Percentiles rank a stretch among this genome's conserved stretches.
These are phyloP conservation scores for Aethionema arabicum DNA, from an alignment of 345 rosid species.

Conservation along the genomic window DNA sequence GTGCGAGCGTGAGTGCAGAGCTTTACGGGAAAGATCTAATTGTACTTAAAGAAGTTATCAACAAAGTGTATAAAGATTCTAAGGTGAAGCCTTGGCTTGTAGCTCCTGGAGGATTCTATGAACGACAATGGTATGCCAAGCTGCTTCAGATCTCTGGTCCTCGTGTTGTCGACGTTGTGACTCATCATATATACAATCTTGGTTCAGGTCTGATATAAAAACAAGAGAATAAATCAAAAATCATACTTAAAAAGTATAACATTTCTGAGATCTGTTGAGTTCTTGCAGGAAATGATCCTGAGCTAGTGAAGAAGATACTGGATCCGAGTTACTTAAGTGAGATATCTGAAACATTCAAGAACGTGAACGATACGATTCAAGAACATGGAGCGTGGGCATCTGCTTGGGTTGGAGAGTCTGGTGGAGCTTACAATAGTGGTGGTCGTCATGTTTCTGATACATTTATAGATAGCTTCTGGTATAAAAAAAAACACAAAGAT, in stretches of 20 bases:
- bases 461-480: slow-evolving; percentile 95
- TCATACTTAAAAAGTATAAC: not conserved
- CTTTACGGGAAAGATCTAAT: slow-evolving; percentile 80
- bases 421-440: slow-evolving; percentile 97
- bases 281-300: slow-evolving; percentile 74
- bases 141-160: slow-evolving; percentile 79
- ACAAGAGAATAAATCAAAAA: slow-evolving; percentile 4
- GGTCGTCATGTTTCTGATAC: slow-evolving; percentile 80
- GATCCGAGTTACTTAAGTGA: slow-evolving; percentile 63
- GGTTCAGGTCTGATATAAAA: slow-evolving; percentile 60
- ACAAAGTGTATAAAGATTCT: slow-evolving; percentile 54
- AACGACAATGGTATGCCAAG: slow-evolving; percentile 64
- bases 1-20: slow-evolving; percentile 72
- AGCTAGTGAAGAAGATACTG: slow-evolving; percentile 70
- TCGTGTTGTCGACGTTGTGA: slow-evolving; percentile 51
- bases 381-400: slow-evolving; percentile 83
- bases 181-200: slow-evolving; percentile 95
- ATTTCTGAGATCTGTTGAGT: slow-evolving; percentile 13
- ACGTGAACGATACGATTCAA: slow-evolving; percentile 51
- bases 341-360: slow-evolving; percentile 56
- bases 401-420: slow-evolving; percentile 99
- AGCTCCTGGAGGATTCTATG: slow-evolving; percentile 96
- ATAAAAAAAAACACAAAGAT: slow-evolving; percentile 13
- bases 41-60: slow-evolving; percentile 53
- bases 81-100: slow-evolving; percentile 56